Percentiles rank a stretch among this genome's conserved stretches.
These are phyloP conservation scores for Claviceps sp. DNA, from an alignment of 2,329 filamentous ascomycete species.

Conservation along the genomic window DNA sequence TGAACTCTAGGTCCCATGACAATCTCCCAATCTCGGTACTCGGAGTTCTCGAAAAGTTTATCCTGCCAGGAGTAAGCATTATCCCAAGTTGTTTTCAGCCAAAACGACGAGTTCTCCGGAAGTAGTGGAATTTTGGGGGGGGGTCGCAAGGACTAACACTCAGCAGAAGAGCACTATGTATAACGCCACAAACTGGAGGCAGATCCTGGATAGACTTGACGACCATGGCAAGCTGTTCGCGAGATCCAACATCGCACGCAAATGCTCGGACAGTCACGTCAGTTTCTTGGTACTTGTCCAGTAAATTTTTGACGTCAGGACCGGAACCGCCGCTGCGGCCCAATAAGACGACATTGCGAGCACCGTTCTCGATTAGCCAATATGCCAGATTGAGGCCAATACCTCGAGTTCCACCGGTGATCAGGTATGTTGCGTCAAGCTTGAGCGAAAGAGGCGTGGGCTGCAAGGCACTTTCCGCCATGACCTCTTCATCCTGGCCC, in stretches of 20 bases:
- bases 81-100: no score
- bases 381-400: constrained; percentile 3
- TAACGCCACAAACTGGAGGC: constrained; percentile 14
- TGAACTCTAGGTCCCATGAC: constrained; percentile 22
- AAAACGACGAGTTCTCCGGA: not conserved
- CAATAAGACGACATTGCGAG: constrained; percentile 1
- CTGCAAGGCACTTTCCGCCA: constrained; percentile 4
- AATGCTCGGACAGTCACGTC: constrained; percentile 17
- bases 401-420: constrained; percentile 4
- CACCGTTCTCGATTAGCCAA: constrained; percentile 4
- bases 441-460: constrained; percentile 1
- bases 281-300: constrained; percentile 2
- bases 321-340: constrained; percentile 4
- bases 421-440: constrained; percentile 4
- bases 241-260: constrained; percentile 30
- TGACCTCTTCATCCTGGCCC: constrained; percentile 5
- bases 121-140: no score
- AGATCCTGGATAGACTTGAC: constrained; percentile 6
- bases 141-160: constrained; percentile 8
- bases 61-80: constrained; percentile 10
- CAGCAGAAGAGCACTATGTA: constrained; percentile 24
- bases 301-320: constrained; percentile 1
- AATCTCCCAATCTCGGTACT: constrained; percentile 18
- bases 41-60: constrained; percentile 22
- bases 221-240: not conserved